Evolutionary conservation across 2,329 filamentous ascomycete genomes (phyloP).

Genomic region (Fusarium poae): DNA sequence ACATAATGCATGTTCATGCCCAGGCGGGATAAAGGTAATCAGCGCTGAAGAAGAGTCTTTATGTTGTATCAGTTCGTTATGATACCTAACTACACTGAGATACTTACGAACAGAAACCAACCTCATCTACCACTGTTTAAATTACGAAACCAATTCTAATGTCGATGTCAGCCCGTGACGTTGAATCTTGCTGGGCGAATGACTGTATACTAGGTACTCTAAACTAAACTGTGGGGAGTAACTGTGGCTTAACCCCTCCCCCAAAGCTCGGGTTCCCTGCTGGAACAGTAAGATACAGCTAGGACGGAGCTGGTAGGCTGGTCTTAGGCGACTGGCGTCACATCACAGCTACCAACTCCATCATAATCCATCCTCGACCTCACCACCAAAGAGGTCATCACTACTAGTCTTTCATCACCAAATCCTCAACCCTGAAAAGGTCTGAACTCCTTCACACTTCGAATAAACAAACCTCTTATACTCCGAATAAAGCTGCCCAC

Average conservation of each 20-base stretch:
- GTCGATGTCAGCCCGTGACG: background rate
- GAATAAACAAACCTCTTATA: constrained; percentile 26
- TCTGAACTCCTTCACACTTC: constrained; percentile 1
- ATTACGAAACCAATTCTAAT: background rate
- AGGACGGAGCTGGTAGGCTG: constrained; percentile 22
- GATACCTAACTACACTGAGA: background rate
- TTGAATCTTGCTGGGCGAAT: constrained; percentile 20
- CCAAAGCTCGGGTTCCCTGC: constrained; percentile 35
- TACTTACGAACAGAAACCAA: background rate
- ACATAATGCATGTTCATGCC: constrained; percentile 48
- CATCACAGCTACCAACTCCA: constrained; percentile 46
- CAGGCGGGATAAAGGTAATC: constrained; percentile 33
- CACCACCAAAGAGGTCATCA: constrained; percentile 44
- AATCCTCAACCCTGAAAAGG: constrained; percentile 16
- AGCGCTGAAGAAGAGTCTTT: background rate
- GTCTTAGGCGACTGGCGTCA: constrained; percentile 46
- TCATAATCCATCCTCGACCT: constrained; percentile 36
- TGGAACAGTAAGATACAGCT: constrained; percentile 35
- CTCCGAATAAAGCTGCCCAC: constrained; percentile 56
- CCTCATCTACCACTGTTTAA: background rate
- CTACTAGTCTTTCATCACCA: constrained; percentile 31
- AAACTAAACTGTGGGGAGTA: constrained; percentile 22
- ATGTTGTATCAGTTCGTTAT: background rate
- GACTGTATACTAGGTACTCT: constrained; percentile 28
- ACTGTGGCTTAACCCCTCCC: constrained; percentile 40